These are phyloP conservation scores for Butyriboletus regius DNA, from an alignment of 1,284 basidiomycete genomes.

Conservation along the genomic window DNA sequence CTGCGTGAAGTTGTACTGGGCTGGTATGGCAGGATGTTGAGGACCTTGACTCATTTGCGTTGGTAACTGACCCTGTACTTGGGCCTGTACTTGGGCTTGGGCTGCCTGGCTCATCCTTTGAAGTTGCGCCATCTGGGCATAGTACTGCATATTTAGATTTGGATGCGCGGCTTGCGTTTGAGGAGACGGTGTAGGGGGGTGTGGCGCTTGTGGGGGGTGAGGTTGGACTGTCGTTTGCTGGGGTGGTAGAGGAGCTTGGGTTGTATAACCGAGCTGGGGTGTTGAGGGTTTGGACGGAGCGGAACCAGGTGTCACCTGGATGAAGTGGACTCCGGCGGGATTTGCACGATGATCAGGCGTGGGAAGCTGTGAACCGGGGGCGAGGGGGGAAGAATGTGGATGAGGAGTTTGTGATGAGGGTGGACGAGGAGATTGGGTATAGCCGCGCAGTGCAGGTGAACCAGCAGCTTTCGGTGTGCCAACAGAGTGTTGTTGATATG, in stretches of 20 bases:
- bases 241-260: conserved; percentile 13
- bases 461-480: conserved; percentile 17
- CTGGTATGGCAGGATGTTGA: conserved; percentile 19
- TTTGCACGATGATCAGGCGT: conserved; percentile 26
- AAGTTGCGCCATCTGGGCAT: conserved; percentile 13
- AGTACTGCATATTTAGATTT: conserved; percentile 12
- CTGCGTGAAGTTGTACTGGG: conserved; percentile 23
- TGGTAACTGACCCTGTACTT: conserved; percentile 21
- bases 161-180: conserved; percentile 22
- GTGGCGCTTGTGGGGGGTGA: conserved; percentile 17
- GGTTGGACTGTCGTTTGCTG: conserved; percentile 19
- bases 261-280: conserved; percentile 22
- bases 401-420: conserved; percentile 29
- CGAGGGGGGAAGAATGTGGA: conserved; percentile 28
- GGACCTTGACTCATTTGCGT: conserved; percentile 18
- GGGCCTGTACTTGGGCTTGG: conserved; percentile 18
- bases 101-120: conserved; percentile 19
- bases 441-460: conserved; percentile 31
- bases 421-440: conserved; percentile 33
- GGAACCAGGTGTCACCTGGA: conserved; percentile 20
- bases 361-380: conserved; percentile 28
- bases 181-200: conserved; percentile 13
- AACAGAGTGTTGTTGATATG: conserved; percentile 20
- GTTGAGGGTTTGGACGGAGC: conserved; percentile 29
- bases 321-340: conserved; percentile 28